Conservation (phyloP, 1,139 yeast genomes). For the Nadsonia starkeyi-henricii region DNA sequence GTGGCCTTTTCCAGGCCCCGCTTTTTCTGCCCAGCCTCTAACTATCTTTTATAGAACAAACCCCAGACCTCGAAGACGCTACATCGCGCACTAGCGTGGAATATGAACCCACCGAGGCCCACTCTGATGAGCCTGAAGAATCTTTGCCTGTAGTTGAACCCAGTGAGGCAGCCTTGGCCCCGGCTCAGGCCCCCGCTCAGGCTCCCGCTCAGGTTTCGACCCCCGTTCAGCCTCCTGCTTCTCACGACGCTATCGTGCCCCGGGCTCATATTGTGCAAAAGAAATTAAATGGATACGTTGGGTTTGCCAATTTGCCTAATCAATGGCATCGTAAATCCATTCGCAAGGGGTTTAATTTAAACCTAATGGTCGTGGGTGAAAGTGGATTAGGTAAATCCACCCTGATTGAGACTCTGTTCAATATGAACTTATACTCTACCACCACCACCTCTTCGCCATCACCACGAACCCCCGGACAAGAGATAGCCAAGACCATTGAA, state of each 20-base stretch:
- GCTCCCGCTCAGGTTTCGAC: background rate
- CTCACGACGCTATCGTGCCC: slow-evolving; percentile 4
- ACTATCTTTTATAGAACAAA: background rate
- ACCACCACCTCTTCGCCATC: background rate
- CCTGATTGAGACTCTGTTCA: slow-evolving; percentile 79
- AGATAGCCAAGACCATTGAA: slow-evolving; percentile 34
- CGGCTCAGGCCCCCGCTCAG: too few species aligned
- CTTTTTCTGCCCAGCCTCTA: background rate
- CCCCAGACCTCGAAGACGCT: background rate
- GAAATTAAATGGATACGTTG: slow-evolving; percentile 83
- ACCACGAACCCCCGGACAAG: slow-evolving; percentile 23
- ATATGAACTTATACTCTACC: slow-evolving; percentile 44
- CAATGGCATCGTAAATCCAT: slow-evolving; percentile 97
- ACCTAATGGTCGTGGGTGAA: slow-evolving; percentile 68
- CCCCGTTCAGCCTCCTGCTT: slow-evolving; percentile 3
- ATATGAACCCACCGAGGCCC: too few species aligned
- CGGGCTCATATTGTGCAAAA: slow-evolving; percentile 48
- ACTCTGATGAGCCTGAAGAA: too few species aligned
- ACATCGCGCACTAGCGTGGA: background rate
- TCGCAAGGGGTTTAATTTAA: slow-evolving; percentile 86
- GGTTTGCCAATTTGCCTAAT: slow-evolving; percentile 94
- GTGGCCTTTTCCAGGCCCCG: background rate
- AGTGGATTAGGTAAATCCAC: slow-evolving; percentile 92
- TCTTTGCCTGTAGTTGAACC: too few species aligned
- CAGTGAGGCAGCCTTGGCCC: too few species aligned